These are phyloP conservation scores for Dothidotthia symphoricarpi DNA, from an alignment of 2,329 filamentous ascomycete genomes.

Conservation along the genomic window DNA sequence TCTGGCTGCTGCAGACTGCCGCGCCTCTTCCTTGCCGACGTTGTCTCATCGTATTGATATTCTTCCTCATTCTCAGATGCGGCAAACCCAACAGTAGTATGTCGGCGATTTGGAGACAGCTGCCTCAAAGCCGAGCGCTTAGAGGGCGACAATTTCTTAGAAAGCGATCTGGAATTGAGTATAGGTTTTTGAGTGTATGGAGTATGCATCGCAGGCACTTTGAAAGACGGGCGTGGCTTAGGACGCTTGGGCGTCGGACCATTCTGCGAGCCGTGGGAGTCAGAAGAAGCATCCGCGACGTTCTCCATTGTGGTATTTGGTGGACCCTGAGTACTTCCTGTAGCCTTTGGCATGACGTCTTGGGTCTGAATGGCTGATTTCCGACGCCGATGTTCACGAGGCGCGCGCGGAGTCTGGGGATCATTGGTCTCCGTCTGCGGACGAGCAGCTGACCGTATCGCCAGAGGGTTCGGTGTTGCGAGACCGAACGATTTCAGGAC, in stretches of 20 bases:
- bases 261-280: slow-evolving; percentile 16
- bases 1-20: slow-evolving; percentile 25
- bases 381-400: slow-evolving; percentile 22
- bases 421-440: slow-evolving; percentile 10
- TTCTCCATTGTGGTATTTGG: slow-evolving; percentile 17
- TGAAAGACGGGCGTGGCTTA: slow-evolving; percentile 36
- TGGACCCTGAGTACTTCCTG: slow-evolving; percentile 3
- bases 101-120: slow-evolving; percentile 37
- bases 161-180: slow-evolving; percentile 9
- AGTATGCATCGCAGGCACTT: slow-evolving; percentile 30
- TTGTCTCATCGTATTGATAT: slow-evolving; percentile 1
- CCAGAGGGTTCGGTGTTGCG: slow-evolving; percentile 12
- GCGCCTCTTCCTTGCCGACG: slow-evolving; percentile 11
- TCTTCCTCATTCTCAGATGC: slow-evolving; percentile 17
- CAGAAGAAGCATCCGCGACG: slow-evolving; percentile 20
- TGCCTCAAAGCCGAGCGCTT: slow-evolving; percentile 32
- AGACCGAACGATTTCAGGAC: slow-evolving; percentile 28
- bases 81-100: slow-evolving; percentile 29
- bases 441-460: slow-evolving; percentile 11
- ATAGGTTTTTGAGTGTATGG: slow-evolving; percentile 22
- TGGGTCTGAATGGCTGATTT: slow-evolving; percentile 20
- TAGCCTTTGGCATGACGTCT: slow-evolving; percentile 4
- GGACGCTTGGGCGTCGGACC: slow-evolving; percentile 45
- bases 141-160: slow-evolving; percentile 18
- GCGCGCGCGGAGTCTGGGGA: slow-evolving; percentile 11